Evolutionary conservation across 2,329 filamentous ascomycete species (phyloP).

Genomic region (Scedosporium aurantiacum): DNA sequence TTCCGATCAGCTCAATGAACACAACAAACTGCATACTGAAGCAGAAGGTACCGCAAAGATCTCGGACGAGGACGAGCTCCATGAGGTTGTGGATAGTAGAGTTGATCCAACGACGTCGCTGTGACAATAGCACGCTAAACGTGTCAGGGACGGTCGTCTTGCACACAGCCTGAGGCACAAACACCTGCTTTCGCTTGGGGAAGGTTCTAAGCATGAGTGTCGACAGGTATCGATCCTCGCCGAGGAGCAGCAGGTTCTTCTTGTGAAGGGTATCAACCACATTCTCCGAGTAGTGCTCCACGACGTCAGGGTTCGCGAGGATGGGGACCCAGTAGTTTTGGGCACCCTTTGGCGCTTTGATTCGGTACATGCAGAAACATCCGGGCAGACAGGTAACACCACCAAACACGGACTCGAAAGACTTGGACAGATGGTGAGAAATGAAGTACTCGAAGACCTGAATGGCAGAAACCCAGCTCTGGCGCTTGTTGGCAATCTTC

Average conservation of each 20-base stretch:
- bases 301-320: conserved; percentile 92
- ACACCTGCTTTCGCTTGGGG: conserved; percentile 97
- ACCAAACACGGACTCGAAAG: conserved; percentile 96
- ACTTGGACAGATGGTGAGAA: conserved; percentile 92
- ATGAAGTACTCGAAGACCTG: conserved; percentile 99
- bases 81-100: conserved; percentile 97
- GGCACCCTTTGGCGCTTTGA: conserved; percentile 95
- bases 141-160: conserved; percentile 93
- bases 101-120: conserved; percentile 97
- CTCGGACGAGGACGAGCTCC: conserved; percentile 89
- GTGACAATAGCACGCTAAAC: conserved; percentile 86
- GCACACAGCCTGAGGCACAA: conserved; percentile 96
- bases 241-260: conserved; percentile 85
- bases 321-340: conserved; percentile 99
- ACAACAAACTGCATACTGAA: conserved; percentile 99
- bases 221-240: conserved; percentile 89
- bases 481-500: conserved; percentile 97
- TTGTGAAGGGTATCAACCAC: conserved; percentile 97
- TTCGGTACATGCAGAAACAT: conserved; percentile 99
- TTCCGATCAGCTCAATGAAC: conserved; percentile 89
- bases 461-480: conserved; percentile 92
- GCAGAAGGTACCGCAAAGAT: conserved; percentile 97
- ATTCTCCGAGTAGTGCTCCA: conserved; percentile 98
- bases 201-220: conserved; percentile 98
- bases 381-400: conserved; percentile 97